Base-by-base conservation (phyloP, 306 rosid species). In the Sesbania bispinosa region DNA sequence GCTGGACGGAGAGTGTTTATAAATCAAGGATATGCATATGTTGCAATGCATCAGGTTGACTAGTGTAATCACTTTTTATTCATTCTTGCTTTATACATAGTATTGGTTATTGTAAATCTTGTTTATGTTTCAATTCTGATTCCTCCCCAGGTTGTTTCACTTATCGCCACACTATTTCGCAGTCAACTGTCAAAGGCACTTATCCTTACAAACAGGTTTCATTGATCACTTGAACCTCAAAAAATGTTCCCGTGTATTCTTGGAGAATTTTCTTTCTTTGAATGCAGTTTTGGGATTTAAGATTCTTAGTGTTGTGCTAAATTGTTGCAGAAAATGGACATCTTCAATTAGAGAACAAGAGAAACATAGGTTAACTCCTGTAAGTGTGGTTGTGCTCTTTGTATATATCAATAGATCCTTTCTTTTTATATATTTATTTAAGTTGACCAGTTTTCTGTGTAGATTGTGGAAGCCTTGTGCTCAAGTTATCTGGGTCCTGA, bases 401-500 rank as follows among this genome's bases (percentile, higher is more conserved):
- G 20, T 53, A 29, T 52, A 35, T 52, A 39, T 23, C 51, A 10
- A 46, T 67, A 39, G 19, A 19, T 36, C 43, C 43, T 45, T 75
- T 76, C 7, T 39, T 57, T 54, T 59, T 30, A 23, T 24, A 42
- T 29, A 5, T 32, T 39, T 47, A 54, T 77, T 67, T 39, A 72
- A 46, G 36, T 48, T 87, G 81, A 86, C 81, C 67, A 7, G 52
- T 47, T 72, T 60, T 59, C 50, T 59, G 38, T 82, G 57, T 74
- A 94, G 99, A 94, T 94, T 77, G 99, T 94, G 71, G 99, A 91
- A 80, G 87, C 93, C 45, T 82, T 94, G 54, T 68, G 83, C 66
- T 74, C 97, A 65, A 94, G 96, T 80, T 94, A 94, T 82, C 58
- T 94, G 74, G 99, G 97, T 62, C 95, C 97, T 48, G 97, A 91